Evolutionary conservation across 2,329 filamentous ascomycete genomes (phyloP), one percentile per base, ranked within the genome.

Genomic region (Penicillium palitans): DNA sequence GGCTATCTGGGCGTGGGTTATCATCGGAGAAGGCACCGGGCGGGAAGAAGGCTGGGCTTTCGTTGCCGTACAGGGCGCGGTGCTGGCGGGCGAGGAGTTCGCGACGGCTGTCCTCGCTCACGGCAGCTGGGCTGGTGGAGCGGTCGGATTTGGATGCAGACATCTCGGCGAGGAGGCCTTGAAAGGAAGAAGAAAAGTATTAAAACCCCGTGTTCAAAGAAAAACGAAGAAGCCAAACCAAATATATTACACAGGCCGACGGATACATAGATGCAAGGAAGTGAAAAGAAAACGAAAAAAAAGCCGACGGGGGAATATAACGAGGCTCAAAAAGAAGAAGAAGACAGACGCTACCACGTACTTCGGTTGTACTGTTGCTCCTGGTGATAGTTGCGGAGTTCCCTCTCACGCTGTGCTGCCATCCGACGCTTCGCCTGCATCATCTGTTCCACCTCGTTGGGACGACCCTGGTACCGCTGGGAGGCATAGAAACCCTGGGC

Each of bases 361-460:
- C 95, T 97, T 91, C 93, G 89, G 84, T 98, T 96, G 82, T 96
- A 98, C 87, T 99, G 95, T 86, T 99, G 95, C 86, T 99, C 95
- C 81, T 97, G 96, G 82, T 99, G 95, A 81, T 98, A 96, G 81
- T 98, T 99, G 80, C 95, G 91, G 79, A 99, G 88, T 83, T 99
- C 95, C 80, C 93, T 90, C 84, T 99, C 95, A 80, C 95, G 91
- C 82, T 98, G 95, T 77, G 95, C 95, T 73, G 95, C 95, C 91
- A 98, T 96, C 83, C 93, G 90, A 82, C 95, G 91, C 86, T 98
- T 98, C 72, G 92, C 93, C 87, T 98, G 95, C 84, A 96, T 91
- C 87, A 97, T 91, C 81, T 97, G 93, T 81, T 98, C 95, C 78
- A 92, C 91, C 82, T 98, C 95, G 83, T 84, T 93, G 80, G 84